Evolutionary conservation across 2,329 filamentous ascomycete genomes (phyloP).

Genomic region (Seiridium unicorne): DNA sequence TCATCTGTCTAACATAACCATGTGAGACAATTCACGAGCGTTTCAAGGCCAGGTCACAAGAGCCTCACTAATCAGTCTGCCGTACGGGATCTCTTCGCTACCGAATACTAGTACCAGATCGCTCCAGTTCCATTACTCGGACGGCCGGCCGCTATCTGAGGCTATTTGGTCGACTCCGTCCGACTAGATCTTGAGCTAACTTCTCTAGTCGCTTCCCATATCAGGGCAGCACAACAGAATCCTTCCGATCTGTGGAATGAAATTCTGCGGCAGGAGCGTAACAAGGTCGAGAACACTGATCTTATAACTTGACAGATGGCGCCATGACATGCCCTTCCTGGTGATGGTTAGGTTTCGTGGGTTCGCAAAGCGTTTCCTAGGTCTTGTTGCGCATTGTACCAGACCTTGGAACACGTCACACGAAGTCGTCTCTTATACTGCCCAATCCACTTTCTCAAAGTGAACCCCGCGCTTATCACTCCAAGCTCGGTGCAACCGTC

Average conservation of each 20-base stretch:
- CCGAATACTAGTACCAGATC: neutral
- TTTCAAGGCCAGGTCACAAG: neutral
- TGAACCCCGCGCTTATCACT: constrained; percentile 5
- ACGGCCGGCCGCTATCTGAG: neutral
- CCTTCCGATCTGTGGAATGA: neutral
- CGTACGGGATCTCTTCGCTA: neutral
- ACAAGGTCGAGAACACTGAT: neutral
- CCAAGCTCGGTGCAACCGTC: neutral
- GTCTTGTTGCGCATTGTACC: neutral
- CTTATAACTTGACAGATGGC: neutral
- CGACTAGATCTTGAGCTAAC: neutral
- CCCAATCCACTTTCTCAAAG: neutral
- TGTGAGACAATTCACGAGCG: neutral
- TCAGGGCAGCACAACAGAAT: neutral
- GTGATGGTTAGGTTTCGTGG: neutral
- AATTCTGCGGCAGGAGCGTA: neutral
- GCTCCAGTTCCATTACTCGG: constrained; percentile 1
- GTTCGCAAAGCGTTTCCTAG: neutral
- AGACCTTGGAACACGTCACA: neutral
- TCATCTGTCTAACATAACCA: neutral
- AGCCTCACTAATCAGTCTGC: neutral
- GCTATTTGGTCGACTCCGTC: neutral
- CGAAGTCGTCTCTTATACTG: neutral
- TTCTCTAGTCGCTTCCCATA: neutral
- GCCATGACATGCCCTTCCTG: neutral